Conservation (phyloP, 179 eudicot species). For the Beta lomatogona region DNA sequence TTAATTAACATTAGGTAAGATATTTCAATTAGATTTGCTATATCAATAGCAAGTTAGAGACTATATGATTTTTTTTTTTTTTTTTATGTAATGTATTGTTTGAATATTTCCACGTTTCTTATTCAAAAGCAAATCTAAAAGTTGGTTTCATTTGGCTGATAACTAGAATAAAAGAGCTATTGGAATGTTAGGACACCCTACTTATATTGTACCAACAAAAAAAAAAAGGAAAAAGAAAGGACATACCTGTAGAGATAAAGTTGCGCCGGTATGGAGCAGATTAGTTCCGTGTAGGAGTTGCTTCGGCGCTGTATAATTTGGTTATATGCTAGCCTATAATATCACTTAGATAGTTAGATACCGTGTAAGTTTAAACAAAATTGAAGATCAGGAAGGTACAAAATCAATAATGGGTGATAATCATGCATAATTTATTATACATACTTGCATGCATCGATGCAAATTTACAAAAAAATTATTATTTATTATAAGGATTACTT, state of each 20-base stretch:
- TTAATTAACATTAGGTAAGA: too few relatives aligned
- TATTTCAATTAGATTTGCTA: not conserved
- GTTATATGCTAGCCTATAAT: not conserved
- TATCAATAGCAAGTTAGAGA: not conserved
- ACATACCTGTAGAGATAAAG: constrained; percentile 3
- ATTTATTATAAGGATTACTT: too few relatives aligned
- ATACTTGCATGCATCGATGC: too few relatives aligned
- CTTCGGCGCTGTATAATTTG: constrained; percentile 14
- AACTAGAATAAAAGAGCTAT: not conserved
- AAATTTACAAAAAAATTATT: too few relatives aligned
- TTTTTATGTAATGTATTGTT: not conserved
- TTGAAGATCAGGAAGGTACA: not conserved
- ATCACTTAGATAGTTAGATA: not conserved
- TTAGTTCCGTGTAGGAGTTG: constrained; percentile 29
- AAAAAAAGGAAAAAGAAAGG: not conserved
- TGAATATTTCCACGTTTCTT: not conserved
- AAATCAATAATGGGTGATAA: not conserved
- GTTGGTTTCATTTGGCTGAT: not conserved
- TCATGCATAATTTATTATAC: not conserved
- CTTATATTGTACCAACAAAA: too few relatives aligned
- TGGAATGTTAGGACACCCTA: constrained; percentile 6
- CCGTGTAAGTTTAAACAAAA: not conserved
- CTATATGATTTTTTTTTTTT: not conserved
- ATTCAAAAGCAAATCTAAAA: not conserved
- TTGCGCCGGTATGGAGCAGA: constrained; percentile 13